Evolutionary conservation across 805 yeast species (phyloP), one percentile per base, ranked within the genome.

Genomic region (Tetrapisispora pingtungensis): DNA sequence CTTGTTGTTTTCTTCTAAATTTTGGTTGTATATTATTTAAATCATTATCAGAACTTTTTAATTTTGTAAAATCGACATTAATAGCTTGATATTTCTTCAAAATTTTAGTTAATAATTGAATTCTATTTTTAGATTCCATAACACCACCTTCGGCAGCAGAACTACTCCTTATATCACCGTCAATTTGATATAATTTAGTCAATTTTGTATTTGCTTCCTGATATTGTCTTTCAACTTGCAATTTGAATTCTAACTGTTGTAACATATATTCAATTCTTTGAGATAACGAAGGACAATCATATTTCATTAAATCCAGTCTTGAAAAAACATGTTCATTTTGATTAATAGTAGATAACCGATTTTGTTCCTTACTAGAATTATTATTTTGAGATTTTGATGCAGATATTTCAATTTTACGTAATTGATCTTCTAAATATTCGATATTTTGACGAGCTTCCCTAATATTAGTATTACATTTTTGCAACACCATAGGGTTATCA

Each of bases 211-310:
- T 88, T 6, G 97, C 97, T 51, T 81, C 90, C 55, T 81, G 80
- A 65, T 90, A 93, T 65, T 93, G 95, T 54, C 85, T 80, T 62
- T 93, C 99, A 33, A 90, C 95, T 58, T 90, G 93, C 38, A 90
- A 72, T 65, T 93, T 93, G 64, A 90, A 88, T 60, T 89, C 96
- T 47, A 93, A 72, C 64, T 88, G 95, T 66, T 89, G 97, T 44
- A 90, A 74, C 97, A 93, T 89, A 55, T 85, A 81, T 65, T 87
- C 96, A 57, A 93, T 93, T 50, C 93, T 77, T 56, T 93, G 96
- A 10, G 97, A 96, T 53, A 93, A 69, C 0, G 95, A 85, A 0
- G 97, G 96, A 54, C 96, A 85, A 56, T 93, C 97, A 58, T 87
- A 88, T 55, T 88, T 88, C 59, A 87, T 74, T 45, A 93, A 71